phyloP scores from a whole-genome alignment of 23 red algal genomes.

The Gracilaria caudata region DNA sequence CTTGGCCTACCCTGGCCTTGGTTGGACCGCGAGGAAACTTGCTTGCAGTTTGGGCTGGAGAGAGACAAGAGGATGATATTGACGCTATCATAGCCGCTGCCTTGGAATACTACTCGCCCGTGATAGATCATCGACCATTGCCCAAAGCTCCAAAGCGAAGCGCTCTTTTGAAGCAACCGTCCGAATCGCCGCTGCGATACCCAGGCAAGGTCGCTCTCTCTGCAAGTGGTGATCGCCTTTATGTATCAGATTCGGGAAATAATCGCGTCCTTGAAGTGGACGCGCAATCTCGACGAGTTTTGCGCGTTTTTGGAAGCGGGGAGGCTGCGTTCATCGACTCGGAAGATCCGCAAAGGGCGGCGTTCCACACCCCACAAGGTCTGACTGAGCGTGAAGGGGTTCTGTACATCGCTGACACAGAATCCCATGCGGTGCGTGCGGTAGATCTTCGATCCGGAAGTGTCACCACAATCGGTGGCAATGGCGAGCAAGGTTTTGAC shows the following conservation, averaged over 20 bases:
- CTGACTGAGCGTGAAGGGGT: slow-evolving; percentile 42
- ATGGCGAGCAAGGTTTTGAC: slow-evolving; percentile 74
- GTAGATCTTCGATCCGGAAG: slow-evolving; percentile 46
- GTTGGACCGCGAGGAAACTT: slow-evolving; percentile 61
- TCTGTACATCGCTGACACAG: slow-evolving; percentile 84
- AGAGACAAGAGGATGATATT: slow-evolving; percentile 66
- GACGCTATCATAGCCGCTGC: slow-evolving; percentile 54
- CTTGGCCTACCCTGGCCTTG: slow-evolving; percentile 73
- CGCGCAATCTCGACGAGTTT: slow-evolving; percentile 27
- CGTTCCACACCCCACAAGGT: slow-evolving; percentile 87
- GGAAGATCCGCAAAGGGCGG: slow-evolving; percentile 5
- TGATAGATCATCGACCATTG: slow-evolving; percentile 54
- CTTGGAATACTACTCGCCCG: slow-evolving; percentile 46
- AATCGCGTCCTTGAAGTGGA: slow-evolving; percentile 79
- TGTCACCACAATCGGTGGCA: slow-evolving; percentile 79
- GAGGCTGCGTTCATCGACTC: slow-evolving; percentile 76
- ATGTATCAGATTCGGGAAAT: slow-evolving; percentile 87
- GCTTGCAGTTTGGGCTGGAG: slow-evolving; percentile 69
- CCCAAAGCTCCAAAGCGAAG: slow-evolving; percentile 52
- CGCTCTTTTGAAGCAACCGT: background rate
- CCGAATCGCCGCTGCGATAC: slow-evolving; percentile 59
- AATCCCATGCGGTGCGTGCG: slow-evolving; percentile 85
- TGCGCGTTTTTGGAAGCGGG: slow-evolving; percentile 75
- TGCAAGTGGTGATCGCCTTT: slow-evolving; percentile 40
- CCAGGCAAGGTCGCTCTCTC: slow-evolving; percentile 72